phyloP scores from a whole-genome alignment of 1,284 basidiomycete species.

The Cryptococcus depauperatus region DNA sequence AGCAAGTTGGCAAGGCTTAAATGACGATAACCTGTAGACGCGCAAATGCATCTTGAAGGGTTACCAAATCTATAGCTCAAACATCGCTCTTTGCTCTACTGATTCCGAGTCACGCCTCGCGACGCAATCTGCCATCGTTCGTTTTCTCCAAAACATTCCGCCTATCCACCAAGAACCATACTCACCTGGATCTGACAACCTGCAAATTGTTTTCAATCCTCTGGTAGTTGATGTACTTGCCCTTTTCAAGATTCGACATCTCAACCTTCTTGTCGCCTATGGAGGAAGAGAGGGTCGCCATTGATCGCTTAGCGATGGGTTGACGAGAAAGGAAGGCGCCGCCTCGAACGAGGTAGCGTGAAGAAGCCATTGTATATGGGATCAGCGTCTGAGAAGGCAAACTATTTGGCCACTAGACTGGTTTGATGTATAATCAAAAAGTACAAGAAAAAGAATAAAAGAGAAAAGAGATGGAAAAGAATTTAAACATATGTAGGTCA shows the following conservation, averaged over 20 bases:
- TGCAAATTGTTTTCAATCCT: conserved; percentile 91
- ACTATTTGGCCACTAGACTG: neutral
- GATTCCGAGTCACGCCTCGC: too few relatives aligned
- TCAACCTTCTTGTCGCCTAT: conserved; percentile 89
- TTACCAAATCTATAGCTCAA: too few relatives aligned
- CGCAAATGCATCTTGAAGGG: too few relatives aligned
- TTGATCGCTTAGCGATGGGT: conserved; percentile 21
- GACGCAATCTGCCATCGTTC: too few relatives aligned
- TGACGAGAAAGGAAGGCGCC: conserved; percentile 22
- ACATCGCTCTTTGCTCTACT: too few relatives aligned
- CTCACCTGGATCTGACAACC: conserved; percentile 69
- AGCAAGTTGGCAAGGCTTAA: conserved; percentile 8
- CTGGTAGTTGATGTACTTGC: conserved; percentile 88
- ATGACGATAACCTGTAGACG: neutral
- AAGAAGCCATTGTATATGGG: conserved; percentile 23
- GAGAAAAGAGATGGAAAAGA: neutral
- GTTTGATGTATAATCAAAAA: neutral
- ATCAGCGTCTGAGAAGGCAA: neutral
- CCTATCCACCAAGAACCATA: conserved; percentile 19
- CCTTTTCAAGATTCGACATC: conserved; percentile 79
- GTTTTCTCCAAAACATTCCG: too few relatives aligned
- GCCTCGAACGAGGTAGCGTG: conserved; percentile 28
- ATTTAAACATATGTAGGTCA: neutral
- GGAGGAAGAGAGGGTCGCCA: conserved; percentile 36
- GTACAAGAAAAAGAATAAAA: neutral